Evolutionary conservation across 805 yeast species (phyloP).

Genomic region (Myxozyma geophila): DNA sequence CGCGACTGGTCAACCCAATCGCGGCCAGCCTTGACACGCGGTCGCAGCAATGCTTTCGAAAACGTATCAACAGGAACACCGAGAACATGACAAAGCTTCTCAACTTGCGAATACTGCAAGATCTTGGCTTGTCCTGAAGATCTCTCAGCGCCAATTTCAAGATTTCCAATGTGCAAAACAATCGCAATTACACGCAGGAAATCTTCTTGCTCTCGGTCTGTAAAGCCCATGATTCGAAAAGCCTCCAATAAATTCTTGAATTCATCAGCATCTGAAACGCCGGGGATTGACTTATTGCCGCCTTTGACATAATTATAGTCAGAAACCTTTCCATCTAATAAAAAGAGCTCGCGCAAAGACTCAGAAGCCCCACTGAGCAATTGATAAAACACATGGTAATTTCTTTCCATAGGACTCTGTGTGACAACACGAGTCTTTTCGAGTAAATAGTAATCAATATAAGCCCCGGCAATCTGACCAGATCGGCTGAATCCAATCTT

Average conservation of each 20-base stretch:
- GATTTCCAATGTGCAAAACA: conserved; percentile 83
- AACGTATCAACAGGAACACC: conserved; percentile 65
- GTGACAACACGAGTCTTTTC: conserved; percentile 91
- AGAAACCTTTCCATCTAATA: conserved; percentile 51
- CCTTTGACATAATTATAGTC: conserved; percentile 62
- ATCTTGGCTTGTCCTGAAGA: conserved; percentile 69
- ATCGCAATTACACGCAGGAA: conserved; percentile 72
- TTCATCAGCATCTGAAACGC: conserved; percentile 76
- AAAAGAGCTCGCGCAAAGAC: conserved; percentile 44
- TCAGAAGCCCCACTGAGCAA: conserved; percentile 67
- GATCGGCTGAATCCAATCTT: conserved; percentile 72
- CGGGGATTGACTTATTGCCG: conserved; percentile 62
- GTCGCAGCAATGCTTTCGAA: conserved; percentile 66
- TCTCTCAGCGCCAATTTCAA: conserved; percentile 67
- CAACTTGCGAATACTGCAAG: conserved; percentile 57
- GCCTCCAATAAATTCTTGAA: conserved; percentile 68
- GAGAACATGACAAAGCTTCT: conserved; percentile 60
- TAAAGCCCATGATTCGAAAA: conserved; percentile 73
- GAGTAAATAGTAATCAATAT: conserved; percentile 89
- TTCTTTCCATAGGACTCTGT: conserved; percentile 78
- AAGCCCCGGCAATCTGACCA: conserved; percentile 81
- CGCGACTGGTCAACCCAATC: conserved; percentile 82
- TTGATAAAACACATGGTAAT: conserved; percentile 93
- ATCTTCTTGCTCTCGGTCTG: conserved; percentile 56
- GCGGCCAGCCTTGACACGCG: conserved; percentile 88